Evolutionary conservation across 2,329 filamentous ascomycete genomes (phyloP).

Genomic region (Pseudogymnoascus sp.): DNA sequence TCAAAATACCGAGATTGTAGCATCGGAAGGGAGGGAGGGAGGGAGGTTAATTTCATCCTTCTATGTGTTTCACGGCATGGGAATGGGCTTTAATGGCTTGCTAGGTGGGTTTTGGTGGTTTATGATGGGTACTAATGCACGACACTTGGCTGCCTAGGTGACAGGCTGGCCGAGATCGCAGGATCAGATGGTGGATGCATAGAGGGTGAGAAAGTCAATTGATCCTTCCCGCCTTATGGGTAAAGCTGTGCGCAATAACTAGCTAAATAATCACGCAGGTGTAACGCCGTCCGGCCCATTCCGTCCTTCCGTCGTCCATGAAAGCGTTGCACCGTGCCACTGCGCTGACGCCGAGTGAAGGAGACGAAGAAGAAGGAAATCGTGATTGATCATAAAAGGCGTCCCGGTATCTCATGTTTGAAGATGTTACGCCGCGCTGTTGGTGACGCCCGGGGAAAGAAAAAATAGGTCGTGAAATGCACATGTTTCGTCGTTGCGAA

Average conservation of each 20-base stretch:
- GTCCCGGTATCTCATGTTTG: neutral
- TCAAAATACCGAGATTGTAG: neutral
- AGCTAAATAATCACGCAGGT: neutral
- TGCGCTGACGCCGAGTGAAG: neutral
- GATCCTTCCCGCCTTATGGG: neutral
- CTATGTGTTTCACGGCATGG: neutral
- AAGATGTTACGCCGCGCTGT: neutral
- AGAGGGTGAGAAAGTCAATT: neutral
- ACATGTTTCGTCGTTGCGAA: neutral
- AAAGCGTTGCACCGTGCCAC: neutral
- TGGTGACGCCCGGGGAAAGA: neutral
- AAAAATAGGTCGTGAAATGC: neutral
- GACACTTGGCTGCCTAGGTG: neutral
- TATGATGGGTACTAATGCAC: neutral
- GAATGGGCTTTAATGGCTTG: neutral
- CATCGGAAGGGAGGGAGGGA: neutral
- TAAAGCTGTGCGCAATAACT: neutral
- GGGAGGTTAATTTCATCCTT: neutral
- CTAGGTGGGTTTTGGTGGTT: neutral
- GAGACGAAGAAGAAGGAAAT: neutral
- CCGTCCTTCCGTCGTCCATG: neutral
- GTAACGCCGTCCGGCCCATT: neutral
- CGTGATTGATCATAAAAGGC: neutral
- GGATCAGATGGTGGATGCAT: neutral
- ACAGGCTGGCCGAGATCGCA: neutral